Conservation (phyloP, 228 moss, liverwort and hornwort genomes). For the Sphagnum fallax region DNA sequence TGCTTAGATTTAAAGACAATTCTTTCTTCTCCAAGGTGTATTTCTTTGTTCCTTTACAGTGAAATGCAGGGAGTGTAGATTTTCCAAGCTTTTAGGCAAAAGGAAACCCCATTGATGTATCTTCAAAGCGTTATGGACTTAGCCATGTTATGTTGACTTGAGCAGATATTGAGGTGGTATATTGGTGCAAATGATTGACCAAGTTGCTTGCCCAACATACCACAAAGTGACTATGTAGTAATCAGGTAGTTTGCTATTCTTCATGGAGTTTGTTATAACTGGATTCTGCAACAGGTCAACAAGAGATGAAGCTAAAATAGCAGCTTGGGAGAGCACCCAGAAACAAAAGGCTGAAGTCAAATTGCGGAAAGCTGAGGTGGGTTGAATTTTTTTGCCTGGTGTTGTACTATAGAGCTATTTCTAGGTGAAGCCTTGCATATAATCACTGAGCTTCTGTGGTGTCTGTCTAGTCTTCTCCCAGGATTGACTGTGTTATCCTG, state of each 20-base stretch:
- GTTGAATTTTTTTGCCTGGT: background rate
- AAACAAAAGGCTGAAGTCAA: conserved; percentile 43
- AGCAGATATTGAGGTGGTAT: background rate
- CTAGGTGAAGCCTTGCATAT: no score
- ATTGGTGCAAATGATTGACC: background rate
- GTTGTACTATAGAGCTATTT: no score
- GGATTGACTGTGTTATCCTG: background rate
- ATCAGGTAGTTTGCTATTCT: no score
- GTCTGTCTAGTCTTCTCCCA: background rate
- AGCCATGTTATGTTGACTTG: background rate
- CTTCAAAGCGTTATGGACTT: background rate
- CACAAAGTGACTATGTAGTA: no score
- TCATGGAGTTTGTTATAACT: no score
- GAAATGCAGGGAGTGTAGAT: background rate
- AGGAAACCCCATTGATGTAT: no score
- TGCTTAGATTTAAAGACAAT: background rate
- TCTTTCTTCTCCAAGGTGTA: background rate
- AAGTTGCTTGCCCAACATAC: no score
- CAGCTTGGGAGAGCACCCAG: conserved; percentile 32
- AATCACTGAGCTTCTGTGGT: no score
- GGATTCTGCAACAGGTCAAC: conserved; percentile 14
- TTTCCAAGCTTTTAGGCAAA: no score
- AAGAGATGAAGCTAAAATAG: conserved; percentile 29
- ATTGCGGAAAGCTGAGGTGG: conserved; percentile 22
- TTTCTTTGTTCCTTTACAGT: background rate